A percentile compares a stretch with the other conserved stretches of the same genome.
Conservation (phyloP, 345 rosid genomes). For the Geranium rotundifolium region DNA sequence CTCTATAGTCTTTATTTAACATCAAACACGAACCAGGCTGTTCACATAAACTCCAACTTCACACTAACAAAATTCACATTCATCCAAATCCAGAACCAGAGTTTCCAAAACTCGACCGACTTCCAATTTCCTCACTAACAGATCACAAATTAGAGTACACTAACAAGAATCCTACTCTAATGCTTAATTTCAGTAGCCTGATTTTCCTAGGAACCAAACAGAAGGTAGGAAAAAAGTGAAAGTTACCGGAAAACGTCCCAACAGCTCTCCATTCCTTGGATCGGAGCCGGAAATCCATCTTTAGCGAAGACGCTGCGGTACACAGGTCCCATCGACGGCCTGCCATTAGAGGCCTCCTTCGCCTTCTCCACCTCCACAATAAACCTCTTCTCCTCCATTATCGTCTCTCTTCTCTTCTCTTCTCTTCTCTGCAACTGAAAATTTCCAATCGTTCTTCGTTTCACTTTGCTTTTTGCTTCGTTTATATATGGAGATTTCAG, state of each 20-base stretch:
- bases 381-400: slow-evolving; percentile 36
- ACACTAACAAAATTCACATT: background rate
- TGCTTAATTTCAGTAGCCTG: background rate
- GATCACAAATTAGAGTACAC: background rate
- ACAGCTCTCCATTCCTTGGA: slow-evolving; percentile 67
- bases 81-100: background rate
- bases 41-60: background rate
- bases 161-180: background rate
- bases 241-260: slow-evolving; percentile 94
- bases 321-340: slow-evolving; percentile 81
- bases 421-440: background rate
- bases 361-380: slow-evolving; percentile 62
- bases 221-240: background rate
- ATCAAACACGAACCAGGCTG: background rate
- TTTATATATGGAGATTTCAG: too few species aligned
- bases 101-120: background rate
- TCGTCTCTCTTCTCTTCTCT: background rate
- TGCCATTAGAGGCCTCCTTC: slow-evolving; percentile 50
- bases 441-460: too few species aligned
- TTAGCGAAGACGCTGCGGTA: slow-evolving; percentile 76
- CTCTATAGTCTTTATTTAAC: too few species aligned
- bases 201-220: slow-evolving; percentile 6
- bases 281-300: slow-evolving; percentile 70
- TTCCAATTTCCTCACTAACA: background rate
- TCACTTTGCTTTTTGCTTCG: too few species aligned